Evolutionary conservation across 148 eudicot species (phyloP), one percentile per base, ranked within the genome.

Genomic region (Salicornia ramosissima): DNA sequence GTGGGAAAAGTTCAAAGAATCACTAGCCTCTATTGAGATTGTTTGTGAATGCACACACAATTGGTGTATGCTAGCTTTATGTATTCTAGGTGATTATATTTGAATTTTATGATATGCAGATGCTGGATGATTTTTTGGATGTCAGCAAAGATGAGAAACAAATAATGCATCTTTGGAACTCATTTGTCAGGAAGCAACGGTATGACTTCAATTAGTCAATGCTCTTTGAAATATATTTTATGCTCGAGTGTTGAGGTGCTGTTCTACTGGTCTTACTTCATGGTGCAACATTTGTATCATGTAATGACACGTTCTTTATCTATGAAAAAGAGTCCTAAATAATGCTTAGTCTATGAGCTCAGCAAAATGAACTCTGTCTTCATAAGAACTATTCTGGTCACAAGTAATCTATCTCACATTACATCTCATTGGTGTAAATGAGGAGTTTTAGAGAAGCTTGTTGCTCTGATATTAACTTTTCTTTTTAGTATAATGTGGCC

Each of bases 131-230:
- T 83, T 94, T 94, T 86, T 87, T 91, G 63, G 99, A 94, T 79
- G 99, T 94, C 46, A 83, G 93, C 57, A 84, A 83, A 78, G 91
- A 91, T 58, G 99, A 94, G 83, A 94, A 90, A 78, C 87, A 86
- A 73, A 78, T 94, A 75, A 91, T 94, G 99, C 97, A 90, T 91
- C 91, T 94, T 16, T 94, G 99, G 99, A 94, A 94, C 77, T 94
- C 99, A 43, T 89, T 94, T 79, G 86, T 89, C 28, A 82, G 99
- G 78, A 94, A 90, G 83, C 98, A 93, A 81, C 72, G 96, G 98
- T 90, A 74, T 62, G 71, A 50, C 52, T 72, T 65, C n/a, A 22
- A 42, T 58, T 45, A 57, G 71, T 57, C 31, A 15, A 43, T 24
- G 22, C 30, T 34, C n/a, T 60, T 21, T 31, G 7, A 33, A 59